These are phyloP conservation scores for Protoeuglena noctilucae DNA, from an alignment of 139 green algal genomes.

Conservation along the genomic window DNA sequence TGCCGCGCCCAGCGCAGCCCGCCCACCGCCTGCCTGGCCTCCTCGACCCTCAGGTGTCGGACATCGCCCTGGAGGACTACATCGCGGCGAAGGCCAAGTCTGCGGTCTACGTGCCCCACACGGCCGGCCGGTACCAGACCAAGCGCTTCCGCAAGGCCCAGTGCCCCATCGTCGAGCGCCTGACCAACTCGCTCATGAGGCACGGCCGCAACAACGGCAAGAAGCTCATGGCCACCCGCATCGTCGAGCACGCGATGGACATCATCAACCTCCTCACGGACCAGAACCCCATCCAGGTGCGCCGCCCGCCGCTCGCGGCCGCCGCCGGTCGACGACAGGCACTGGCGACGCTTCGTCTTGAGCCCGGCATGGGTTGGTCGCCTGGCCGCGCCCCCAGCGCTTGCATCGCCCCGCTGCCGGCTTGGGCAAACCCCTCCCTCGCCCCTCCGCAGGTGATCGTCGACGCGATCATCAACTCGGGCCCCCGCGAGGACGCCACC, in stretches of 20 bases:
- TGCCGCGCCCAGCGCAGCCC: not conserved
- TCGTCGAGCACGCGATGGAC: conserved; percentile 96
- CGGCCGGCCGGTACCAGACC: conserved; percentile 92
- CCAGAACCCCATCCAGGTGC: conserved; percentile 94
- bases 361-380: no score
- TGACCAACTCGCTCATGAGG: conserved; percentile 93
- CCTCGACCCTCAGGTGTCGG: conserved; percentile 57
- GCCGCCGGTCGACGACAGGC: no score
- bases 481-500: conserved; percentile 94
- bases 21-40: not conserved
- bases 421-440: not conserved
- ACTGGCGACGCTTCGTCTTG: no score
- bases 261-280: conserved; percentile 98
- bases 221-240: conserved; percentile 94
- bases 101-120: conserved; percentile 89
- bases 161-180: conserved; percentile 95
- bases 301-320: not conserved
- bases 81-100: conserved; percentile 94
- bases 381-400: no score
- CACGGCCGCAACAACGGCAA: conserved; percentile 99
- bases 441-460: conserved; percentile 36
- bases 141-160: conserved; percentile 97
- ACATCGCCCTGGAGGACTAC: conserved; percentile 98
- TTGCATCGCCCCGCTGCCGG: no score
- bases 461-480: conserved; percentile 98